phyloP scores from a whole-genome alignment of 2,329 filamentous ascomycete genomes.

The Macrophomina pseudophaseolina region DNA sequence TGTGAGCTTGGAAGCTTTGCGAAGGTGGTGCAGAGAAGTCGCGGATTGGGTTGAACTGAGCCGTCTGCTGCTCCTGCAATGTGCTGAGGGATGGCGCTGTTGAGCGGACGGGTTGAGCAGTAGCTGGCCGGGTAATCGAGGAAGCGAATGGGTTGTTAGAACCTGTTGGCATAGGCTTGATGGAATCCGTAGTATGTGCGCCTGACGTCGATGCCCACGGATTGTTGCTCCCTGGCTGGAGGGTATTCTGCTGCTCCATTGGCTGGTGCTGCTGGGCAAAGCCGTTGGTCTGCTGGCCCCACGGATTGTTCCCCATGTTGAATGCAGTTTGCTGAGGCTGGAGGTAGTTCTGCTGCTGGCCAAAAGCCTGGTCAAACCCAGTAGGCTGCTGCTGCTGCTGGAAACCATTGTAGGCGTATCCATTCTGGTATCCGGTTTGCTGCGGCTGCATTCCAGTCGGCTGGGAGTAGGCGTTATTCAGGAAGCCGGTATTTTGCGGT shows the following conservation, averaged over 20 bases:
- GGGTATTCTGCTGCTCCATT: conserved; percentile 62
- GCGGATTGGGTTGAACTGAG: conserved; percentile 61
- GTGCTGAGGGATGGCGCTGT: conserved; percentile 74
- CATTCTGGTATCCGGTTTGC: conserved; percentile 69
- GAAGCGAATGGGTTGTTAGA: conserved; percentile 97
- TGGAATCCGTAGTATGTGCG: conserved; percentile 61
- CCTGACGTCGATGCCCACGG: conserved; percentile 74
- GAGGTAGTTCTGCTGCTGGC: conserved; percentile 46
- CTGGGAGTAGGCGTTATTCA: conserved; percentile 74
- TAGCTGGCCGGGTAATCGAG: conserved; percentile 65
- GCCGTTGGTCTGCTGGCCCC: conserved; percentile 42
- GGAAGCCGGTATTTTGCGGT: conserved; percentile 69
- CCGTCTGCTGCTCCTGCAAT: conserved; percentile 82
- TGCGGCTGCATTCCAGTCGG: conserved; percentile 73
- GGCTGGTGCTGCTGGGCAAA: conserved; percentile 56
- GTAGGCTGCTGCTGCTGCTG: conserved; percentile 63
- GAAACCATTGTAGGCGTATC: conserved; percentile 64
- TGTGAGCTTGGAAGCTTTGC: conserved; percentile 32
- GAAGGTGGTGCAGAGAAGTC: conserved; percentile 45
- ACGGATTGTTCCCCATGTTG: conserved; percentile 48
- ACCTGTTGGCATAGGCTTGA: conserved; percentile 85
- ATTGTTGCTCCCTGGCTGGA: conserved; percentile 87
- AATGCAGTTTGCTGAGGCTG: conserved; percentile 67
- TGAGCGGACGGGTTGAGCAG: conserved; percentile 59
- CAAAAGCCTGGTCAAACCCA: conserved; percentile 65